A percentile compares a stretch with the other conserved stretches of the same genome.
phyloP scores from a whole-genome alignment of 179 eudicot species.

The Silene noctiflora region DNA sequence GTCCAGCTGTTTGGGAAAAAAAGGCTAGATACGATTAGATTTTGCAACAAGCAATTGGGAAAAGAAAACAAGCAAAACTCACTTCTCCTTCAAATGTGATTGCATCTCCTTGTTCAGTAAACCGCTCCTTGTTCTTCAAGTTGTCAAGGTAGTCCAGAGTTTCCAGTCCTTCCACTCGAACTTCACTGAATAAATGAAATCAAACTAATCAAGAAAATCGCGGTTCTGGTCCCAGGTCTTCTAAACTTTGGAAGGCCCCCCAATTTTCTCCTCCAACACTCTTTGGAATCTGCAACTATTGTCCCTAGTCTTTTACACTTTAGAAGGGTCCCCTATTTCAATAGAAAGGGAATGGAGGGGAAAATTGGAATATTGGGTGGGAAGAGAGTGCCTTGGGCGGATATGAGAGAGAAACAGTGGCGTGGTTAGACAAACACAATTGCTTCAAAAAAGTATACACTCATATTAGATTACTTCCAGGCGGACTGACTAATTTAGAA shows the following conservation, averaged over 20 bases:
- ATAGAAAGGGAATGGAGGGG: neutral
- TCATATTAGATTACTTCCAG: no score
- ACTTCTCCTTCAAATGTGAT: slow-evolving; percentile 93
- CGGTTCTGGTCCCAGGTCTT: neutral
- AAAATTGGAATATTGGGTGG: neutral
- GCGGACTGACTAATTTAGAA: no score
- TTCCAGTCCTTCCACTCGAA: slow-evolving; percentile 92
- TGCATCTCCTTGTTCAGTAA: slow-evolving; percentile 96
- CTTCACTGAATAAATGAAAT: slow-evolving; percentile 62
- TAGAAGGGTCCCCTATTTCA: neutral
- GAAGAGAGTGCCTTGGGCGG: neutral
- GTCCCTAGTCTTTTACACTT: neutral
- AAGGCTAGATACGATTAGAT: slow-evolving; percentile 10
- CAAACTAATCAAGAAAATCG: neutral
- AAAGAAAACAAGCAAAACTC: slow-evolving; percentile 20
- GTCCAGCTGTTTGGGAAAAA: slow-evolving; percentile 60
- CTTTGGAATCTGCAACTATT: neutral
- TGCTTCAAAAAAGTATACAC: neutral
- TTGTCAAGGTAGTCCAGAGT: slow-evolving; percentile 91
- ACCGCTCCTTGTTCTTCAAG: slow-evolving; percentile 60
- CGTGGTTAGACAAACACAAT: neutral
- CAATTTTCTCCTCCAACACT: no score
- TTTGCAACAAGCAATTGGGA: slow-evolving; percentile 21
- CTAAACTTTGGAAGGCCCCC: neutral
- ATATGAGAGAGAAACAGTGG: no score